These are phyloP conservation scores for Castanea mollissima DNA, from an alignment of 306 rosid genomes.

Conservation along the genomic window DNA sequence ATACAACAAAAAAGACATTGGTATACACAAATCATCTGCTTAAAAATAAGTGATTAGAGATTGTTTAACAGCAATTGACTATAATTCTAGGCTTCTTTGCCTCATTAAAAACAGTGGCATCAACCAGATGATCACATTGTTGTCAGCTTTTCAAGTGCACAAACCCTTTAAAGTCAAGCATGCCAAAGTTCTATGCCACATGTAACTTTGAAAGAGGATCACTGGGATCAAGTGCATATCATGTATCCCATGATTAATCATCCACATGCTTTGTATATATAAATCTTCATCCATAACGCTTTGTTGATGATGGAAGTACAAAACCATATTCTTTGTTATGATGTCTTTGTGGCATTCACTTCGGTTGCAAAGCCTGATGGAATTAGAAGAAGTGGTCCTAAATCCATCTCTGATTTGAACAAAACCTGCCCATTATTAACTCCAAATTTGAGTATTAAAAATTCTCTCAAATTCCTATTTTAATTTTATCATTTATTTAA, in stretches of 20 bases:
- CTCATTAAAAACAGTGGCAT: not conserved
- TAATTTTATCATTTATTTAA: too few species aligned
- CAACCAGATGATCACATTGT: not conserved
- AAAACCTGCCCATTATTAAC: too few species aligned
- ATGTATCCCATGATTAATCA: slow-evolving; percentile 58
- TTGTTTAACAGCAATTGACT: not conserved
- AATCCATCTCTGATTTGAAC: not conserved
- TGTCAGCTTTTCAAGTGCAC: not conserved
- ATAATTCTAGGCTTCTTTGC: not conserved
- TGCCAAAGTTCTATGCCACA: slow-evolving; percentile 30
- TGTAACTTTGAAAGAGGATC: slow-evolving; percentile 44
- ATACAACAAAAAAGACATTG: slow-evolving; percentile 1
- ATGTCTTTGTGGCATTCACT: slow-evolving; percentile 4
- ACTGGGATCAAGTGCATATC: slow-evolving; percentile 63
- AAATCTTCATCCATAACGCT: not conserved
- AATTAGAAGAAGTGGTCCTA: slow-evolving; percentile 35
- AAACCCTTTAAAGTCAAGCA: slow-evolving; percentile 2
- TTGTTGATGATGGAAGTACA: not conserved
- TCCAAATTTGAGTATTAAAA: not conserved
- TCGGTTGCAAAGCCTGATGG: slow-evolving; percentile 4
- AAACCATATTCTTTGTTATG: slow-evolving; percentile 20
- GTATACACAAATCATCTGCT: not conserved
- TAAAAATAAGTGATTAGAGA: not conserved
- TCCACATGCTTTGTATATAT: slow-evolving; percentile 46
- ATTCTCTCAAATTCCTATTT: too few species aligned